Evolutionary conservation across 2,329 filamentous ascomycete genomes (phyloP), one percentile per base, ranked within the genome.

Genomic region (Aspergillus sp.): DNA sequence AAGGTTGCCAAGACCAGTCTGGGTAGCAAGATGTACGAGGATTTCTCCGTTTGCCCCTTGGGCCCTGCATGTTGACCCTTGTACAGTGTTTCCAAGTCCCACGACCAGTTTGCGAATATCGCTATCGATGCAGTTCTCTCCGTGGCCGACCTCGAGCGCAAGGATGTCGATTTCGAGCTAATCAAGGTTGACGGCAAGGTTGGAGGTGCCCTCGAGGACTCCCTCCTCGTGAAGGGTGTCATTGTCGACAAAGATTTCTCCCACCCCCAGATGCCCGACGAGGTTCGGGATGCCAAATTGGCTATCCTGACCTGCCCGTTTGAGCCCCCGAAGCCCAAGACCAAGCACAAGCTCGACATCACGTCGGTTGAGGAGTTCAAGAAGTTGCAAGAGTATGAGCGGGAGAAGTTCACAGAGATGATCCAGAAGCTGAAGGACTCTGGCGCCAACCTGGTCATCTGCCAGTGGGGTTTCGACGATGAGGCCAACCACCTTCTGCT

Each of bases 211-310:
- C 85, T 99, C 17, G 94, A 98, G 79, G 95, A 99, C 78, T 91
- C 93, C 5, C 81, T 98, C 30, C 87, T 99, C 47, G 94, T 99
- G 70, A 96, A 98, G 82, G 95, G 95, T 76, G 95, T 99, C 67
- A 96, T 99, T 76, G 87, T 99, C 77, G 95, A 99, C 86, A 99
- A 99, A 84, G 96, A 99, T 81, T 99, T 99, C 79, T 98, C 95
- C 38, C 95, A 99, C 78, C 95, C 95, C 12, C 95, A 99, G 81
- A 99, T 99, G 95, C 95, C 95, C 10, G 91, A 90, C 54, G 92
- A 97, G 79, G 94, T 99, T 66, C 86, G 84, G 70, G 92, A 99
- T 79, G 96, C 95, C 74, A 98, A 97, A 84, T 88, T 99, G 73
- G 95, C 95, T 69, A 99, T 99, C 72, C 82, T 99, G 62, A 99